phyloP scores from a whole-genome alignment of 2,329 filamentous ascomycete species.

The Aschersonia sp. region DNA sequence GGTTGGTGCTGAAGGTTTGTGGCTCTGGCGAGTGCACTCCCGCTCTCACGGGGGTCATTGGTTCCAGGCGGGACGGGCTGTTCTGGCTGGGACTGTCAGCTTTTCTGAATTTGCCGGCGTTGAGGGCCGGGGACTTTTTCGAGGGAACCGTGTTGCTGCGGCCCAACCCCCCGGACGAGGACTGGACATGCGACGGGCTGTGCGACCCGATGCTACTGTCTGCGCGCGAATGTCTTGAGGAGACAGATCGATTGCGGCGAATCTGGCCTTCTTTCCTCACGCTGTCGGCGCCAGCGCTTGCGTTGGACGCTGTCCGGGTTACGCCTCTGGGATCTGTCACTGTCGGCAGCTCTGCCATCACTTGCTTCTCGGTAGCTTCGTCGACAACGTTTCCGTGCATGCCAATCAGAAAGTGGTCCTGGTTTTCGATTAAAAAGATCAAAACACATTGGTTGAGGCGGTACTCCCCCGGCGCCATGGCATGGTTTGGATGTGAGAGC shows the following conservation, averaged over 20 bases:
- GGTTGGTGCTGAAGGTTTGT: conserved; percentile 11
- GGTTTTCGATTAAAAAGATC: conserved; percentile 95
- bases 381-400: conserved; percentile 99
- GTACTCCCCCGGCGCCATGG: conserved; percentile 92
- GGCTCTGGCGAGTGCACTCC: conserved; percentile 9
- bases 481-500: conserved; percentile 82
- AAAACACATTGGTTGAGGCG: conserved; percentile 90
- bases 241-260: conserved; percentile 80
- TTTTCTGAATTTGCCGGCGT: conserved; percentile 49
- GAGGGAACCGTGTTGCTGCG: conserved; percentile 88
- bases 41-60: conserved; percentile 19
- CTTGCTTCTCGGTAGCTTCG: conserved; percentile 52
- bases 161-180: conserved; percentile 39
- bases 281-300: conserved; percentile 79
- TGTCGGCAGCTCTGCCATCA: conserved; percentile 53
- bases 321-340: conserved; percentile 31
- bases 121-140: conserved; percentile 65
- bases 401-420: conserved; percentile 94
- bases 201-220: conserved; percentile 60
- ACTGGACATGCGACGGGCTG: conserved; percentile 39
- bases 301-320: conserved; percentile 62
- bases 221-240: conserved; percentile 70
- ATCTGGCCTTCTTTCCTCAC: conserved; percentile 67
- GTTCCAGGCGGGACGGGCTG: conserved; percentile 21
- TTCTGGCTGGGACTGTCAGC: conserved; percentile 14